Evolutionary conservation across 768 basidiomycete genomes (phyloP).

Genomic region (Termitomyces sp.): DNA sequence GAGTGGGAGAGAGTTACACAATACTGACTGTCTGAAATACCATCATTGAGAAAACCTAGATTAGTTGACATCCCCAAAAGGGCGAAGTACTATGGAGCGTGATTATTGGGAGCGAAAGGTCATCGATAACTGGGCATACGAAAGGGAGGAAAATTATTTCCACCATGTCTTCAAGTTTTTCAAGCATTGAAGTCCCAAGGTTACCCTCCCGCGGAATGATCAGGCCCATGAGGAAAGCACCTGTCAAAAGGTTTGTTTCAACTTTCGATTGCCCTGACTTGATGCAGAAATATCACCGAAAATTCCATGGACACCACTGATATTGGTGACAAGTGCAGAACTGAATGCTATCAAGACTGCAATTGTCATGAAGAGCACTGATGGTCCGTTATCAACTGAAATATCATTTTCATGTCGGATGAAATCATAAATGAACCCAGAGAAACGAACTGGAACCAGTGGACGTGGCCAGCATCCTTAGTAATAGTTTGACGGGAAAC

Average conservation of each 20-base stretch:
- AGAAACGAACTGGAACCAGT: slow-evolving; percentile 62
- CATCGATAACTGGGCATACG: slow-evolving; percentile 30
- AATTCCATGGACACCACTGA: slow-evolving; percentile 89
- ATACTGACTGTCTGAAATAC: slow-evolving; percentile 25
- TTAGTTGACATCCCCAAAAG: slow-evolving; percentile 91
- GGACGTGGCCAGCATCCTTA: slow-evolving; percentile 68
- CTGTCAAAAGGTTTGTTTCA: slow-evolving; percentile 26
- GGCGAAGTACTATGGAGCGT: slow-evolving; percentile 72
- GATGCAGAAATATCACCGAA: slow-evolving; percentile 53
- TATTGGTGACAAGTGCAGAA: slow-evolving; percentile 88
- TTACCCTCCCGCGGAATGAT: slow-evolving; percentile 86
- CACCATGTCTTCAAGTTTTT: slow-evolving; percentile 94
- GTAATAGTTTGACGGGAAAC: slow-evolving; percentile 55
- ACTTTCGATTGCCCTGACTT: background rate
- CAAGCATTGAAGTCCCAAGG: slow-evolving; percentile 78
- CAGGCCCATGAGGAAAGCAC: slow-evolving; percentile 78
- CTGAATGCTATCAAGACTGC: slow-evolving; percentile 80
- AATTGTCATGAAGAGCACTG: slow-evolving; percentile 84
- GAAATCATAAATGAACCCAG: background rate
- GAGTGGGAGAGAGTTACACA: background rate
- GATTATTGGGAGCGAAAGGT: background rate
- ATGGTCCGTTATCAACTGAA: slow-evolving; percentile 69
- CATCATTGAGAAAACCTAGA: slow-evolving; percentile 79
- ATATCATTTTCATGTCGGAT: background rate
- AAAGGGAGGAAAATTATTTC: slow-evolving; percentile 86